phyloP scores from a whole-genome alignment of 2,329 filamentous ascomycete species.

The Talaromyces sp. region DNA sequence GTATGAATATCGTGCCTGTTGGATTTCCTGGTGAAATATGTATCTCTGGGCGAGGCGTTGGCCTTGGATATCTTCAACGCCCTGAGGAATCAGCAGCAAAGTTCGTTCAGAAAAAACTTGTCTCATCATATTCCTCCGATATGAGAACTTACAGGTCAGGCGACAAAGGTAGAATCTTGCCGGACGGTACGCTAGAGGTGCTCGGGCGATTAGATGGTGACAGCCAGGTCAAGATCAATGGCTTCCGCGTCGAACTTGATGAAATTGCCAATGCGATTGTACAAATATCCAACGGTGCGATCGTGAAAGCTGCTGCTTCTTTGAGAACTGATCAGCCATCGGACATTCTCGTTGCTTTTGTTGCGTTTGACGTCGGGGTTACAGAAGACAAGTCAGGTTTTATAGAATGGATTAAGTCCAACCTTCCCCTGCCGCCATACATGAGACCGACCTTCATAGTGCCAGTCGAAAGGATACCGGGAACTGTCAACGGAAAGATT shows the following conservation, averaged over 20 bases:
- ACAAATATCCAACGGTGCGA: conserved; percentile 15
- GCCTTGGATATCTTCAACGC: conserved; percentile 18
- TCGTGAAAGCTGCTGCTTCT: neutral
- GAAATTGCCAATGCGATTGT: conserved; percentile 40
- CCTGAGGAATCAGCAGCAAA: neutral
- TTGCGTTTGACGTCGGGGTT: neutral
- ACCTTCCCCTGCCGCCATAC: conserved; percentile 27
- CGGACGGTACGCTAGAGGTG: conserved; percentile 24
- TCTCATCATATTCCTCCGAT: conserved; percentile 9
- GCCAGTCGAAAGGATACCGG: conserved; percentile 23
- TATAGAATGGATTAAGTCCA: neutral
- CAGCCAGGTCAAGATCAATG: conserved; percentile 30
- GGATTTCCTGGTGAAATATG: conserved; percentile 39
- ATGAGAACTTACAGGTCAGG: conserved; percentile 29
- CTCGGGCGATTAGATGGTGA: conserved; percentile 25
- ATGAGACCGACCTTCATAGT: conserved; percentile 33
- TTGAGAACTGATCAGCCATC: neutral
- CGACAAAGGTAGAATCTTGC: conserved; percentile 23
- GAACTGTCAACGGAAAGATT: conserved; percentile 27
- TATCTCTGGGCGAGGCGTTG: conserved; percentile 26
- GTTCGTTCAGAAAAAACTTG: neutral
- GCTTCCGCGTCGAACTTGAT: conserved; percentile 42
- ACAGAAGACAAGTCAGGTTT: neutral
- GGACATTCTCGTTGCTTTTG: neutral
- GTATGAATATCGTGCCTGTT: conserved; percentile 33